These are phyloP conservation scores for Lachnellula hyalina DNA, from an alignment of 2,329 filamentous ascomycete species.

Conservation along the genomic window DNA sequence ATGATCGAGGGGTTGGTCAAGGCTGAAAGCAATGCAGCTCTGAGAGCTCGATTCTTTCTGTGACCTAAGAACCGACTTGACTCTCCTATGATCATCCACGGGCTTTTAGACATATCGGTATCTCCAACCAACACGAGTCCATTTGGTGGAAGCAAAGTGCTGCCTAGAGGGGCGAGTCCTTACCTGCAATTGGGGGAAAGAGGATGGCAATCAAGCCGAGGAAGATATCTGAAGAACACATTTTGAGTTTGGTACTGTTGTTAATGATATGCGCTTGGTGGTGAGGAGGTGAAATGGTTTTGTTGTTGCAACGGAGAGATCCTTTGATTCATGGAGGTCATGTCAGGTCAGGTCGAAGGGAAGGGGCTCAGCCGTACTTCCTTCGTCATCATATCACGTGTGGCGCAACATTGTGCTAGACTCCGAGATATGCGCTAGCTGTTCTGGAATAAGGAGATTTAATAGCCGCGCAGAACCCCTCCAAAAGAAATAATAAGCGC, in stretches of 20 bases:
- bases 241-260: constrained; percentile 28
- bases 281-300: not conserved
- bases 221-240: constrained; percentile 59
- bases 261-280: not conserved
- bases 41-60: too few species aligned
- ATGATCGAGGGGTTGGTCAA: not conserved
- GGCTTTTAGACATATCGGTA: not conserved
- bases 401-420: not conserved
- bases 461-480: not conserved
- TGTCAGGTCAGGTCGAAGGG: not conserved
- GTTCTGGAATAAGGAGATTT: too few species aligned
- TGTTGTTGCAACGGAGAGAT: not conserved
- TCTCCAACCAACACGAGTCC: not conserved
- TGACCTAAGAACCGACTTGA: not conserved
- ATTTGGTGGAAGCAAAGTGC: not conserved
- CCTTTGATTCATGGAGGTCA: not conserved
- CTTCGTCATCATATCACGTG: not conserved
- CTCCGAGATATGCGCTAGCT: too few species aligned
- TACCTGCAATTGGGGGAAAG: constrained; percentile 62
- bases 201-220: constrained; percentile 60
- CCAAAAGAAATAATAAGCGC: not conserved
- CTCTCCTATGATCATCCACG: not conserved
- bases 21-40: not conserved
- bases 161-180: constrained; percentile 27
- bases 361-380: not conserved